A percentile compares a stretch with the other conserved stretches of the same genome.
Conservation (phyloP, 2,329 filamentous ascomycete genomes). For the Microsporum audouinii region DNA sequence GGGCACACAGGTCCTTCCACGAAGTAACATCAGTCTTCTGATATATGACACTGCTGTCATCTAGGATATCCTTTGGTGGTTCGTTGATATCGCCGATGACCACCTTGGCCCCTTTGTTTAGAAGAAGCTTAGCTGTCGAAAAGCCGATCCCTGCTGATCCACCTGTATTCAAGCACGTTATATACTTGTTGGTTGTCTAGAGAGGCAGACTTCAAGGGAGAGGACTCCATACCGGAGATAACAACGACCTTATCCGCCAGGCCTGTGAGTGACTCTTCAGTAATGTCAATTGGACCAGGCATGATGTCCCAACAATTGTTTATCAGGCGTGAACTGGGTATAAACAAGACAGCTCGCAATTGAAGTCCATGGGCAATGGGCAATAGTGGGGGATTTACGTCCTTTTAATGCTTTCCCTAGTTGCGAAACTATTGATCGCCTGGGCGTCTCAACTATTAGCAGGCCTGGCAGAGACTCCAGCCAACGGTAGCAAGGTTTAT, state of each 20-base stretch:
- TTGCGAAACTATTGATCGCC: too few relatives aligned
- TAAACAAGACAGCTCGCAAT: too few relatives aligned
- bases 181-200: background rate
- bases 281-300: background rate
- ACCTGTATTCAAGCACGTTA: constrained; percentile 26
- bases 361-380: too few relatives aligned
- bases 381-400: too few relatives aligned
- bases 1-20: constrained; percentile 40
- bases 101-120: constrained; percentile 44
- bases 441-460: too few relatives aligned
- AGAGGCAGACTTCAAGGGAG: background rate
- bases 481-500: too few relatives aligned
- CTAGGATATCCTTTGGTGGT: constrained; percentile 28
- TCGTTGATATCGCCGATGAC: constrained; percentile 43
- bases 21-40: constrained; percentile 38
- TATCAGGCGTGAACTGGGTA: too few relatives aligned
- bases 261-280: constrained; percentile 26
- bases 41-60: constrained; percentile 21
- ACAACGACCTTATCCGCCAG: constrained; percentile 43
- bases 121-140: constrained; percentile 42
- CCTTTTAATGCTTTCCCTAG: too few relatives aligned
- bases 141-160: constrained; percentile 52
- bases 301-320: background rate
- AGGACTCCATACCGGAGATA: constrained; percentile 36
- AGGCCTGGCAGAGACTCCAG: too few relatives aligned